Evolutionary conservation across 331 rosid species (phyloP).

Genomic region (Dryas integrifolia): DNA sequence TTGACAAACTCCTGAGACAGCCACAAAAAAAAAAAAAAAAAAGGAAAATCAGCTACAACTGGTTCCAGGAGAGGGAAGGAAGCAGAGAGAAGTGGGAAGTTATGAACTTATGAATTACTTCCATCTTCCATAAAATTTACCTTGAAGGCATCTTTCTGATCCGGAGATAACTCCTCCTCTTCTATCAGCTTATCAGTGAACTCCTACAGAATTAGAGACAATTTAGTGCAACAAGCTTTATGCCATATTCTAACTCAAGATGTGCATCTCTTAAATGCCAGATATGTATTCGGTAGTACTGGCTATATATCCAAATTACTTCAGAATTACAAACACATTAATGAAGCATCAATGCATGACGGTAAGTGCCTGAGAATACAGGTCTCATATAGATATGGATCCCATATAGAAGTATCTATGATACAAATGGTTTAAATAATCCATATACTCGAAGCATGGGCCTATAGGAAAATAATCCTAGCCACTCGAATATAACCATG

Average conservation of each 20-base stretch:
- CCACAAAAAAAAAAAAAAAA: neutral
- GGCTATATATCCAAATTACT: neutral
- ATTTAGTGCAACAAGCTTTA: constrained; percentile 11
- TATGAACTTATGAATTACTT: neutral
- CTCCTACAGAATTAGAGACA: constrained; percentile 49
- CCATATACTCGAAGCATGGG: neutral
- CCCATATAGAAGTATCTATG: neutral
- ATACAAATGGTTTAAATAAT: neutral
- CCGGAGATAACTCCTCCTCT: constrained; percentile 66
- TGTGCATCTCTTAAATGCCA: neutral
- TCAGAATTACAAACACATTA: too few species aligned
- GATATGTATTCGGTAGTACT: neutral
- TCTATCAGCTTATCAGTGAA: constrained; percentile 67
- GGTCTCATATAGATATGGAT: neutral
- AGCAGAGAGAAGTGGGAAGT: neutral
- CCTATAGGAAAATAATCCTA: neutral
- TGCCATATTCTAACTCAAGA: neutral
- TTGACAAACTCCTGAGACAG: constrained; percentile 62
- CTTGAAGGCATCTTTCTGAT: constrained; percentile 73
- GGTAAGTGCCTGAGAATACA: too few species aligned
- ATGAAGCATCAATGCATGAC: neutral
- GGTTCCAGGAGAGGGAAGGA: neutral
- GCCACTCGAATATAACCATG: neutral
- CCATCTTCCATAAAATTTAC: constrained; percentile 31
- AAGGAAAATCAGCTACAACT: constrained; percentile 3